A percentile compares a stretch with the other conserved stretches of the same genome.
phyloP scores from a whole-genome alignment of 352 stramenopile species.

The Pseudoperonospora humuli region DNA sequence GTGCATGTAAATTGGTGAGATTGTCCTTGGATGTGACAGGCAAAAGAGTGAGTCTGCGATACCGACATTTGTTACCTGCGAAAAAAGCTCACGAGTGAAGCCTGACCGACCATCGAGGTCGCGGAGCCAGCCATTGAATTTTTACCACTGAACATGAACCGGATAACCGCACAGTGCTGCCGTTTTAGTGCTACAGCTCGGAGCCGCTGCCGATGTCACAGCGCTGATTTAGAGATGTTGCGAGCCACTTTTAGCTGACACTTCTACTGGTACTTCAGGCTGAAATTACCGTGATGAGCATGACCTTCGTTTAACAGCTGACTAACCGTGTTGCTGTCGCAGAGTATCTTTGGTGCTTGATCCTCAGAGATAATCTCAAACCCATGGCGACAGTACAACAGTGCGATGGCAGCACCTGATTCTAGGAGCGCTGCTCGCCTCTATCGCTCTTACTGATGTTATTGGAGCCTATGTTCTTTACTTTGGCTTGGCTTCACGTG shows the following conservation, averaged over 20 bases:
- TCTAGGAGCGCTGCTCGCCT: background rate
- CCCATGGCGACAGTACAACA: background rate
- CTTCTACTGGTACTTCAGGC: too few relatives aligned
- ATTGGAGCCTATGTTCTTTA: background rate
- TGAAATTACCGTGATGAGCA: background rate
- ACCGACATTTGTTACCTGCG: too few relatives aligned
- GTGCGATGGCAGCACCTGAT: background rate
- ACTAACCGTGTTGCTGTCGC: background rate
- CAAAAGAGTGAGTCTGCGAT: slow-evolving; percentile 10
- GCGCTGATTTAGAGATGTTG: slow-evolving; percentile 5
- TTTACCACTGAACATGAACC: background rate
- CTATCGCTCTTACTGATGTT: background rate
- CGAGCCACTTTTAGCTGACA: background rate
- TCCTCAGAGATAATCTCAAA: background rate
- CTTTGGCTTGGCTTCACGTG: slow-evolving; percentile 2
- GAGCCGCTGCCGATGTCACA: slow-evolving; percentile 9
- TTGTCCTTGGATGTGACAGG: slow-evolving; percentile 10
- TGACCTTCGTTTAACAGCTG: background rate
- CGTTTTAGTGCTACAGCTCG: slow-evolving; percentile 10
- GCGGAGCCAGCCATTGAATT: slow-evolving; percentile 8
- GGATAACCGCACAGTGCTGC: background rate
- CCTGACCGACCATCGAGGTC: background rate
- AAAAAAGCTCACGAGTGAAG: slow-evolving; percentile 3
- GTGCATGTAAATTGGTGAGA: background rate
- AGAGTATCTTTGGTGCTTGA: background rate